These are phyloP conservation scores for Beauveria asiatica DNA, from an alignment of 2,329 filamentous ascomycete species.

Conservation along the genomic window DNA sequence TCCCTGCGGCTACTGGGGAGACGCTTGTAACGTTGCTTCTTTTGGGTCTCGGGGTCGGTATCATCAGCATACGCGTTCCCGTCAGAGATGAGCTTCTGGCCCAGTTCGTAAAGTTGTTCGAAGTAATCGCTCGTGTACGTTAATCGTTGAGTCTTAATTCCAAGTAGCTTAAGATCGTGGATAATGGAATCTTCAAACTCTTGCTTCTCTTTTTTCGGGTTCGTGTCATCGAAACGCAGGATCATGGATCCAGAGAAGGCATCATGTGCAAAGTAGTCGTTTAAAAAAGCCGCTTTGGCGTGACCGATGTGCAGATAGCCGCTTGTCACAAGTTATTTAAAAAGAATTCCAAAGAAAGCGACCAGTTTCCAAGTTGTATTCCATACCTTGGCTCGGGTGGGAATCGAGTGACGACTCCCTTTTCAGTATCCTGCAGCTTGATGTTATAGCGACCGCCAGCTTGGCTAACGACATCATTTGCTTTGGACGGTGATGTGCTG, in stretches of 20 bases:
- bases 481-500: not conserved
- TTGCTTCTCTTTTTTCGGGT: conserved; percentile 84
- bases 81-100: conserved; percentile 73
- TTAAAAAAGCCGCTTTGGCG: conserved; percentile 77
- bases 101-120: conserved; percentile 75
- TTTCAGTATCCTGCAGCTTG: conserved; percentile 65
- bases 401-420: conserved; percentile 78
- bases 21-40: conserved; percentile 79
- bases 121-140: conserved; percentile 96
- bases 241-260: conserved; percentile 78
- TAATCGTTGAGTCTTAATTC: conserved; percentile 70
- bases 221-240: conserved; percentile 86
- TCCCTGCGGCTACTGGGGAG: conserved; percentile 72
- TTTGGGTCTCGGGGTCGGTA: conserved; percentile 78
- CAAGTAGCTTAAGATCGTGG: conserved; percentile 76
- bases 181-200: conserved; percentile 85
- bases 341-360: not conserved
- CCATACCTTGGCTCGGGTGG: conserved; percentile 75
- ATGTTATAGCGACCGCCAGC: conserved; percentile 55
- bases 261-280: conserved; percentile 89
- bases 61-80: conserved; percentile 92
- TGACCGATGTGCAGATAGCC: conserved; percentile 87
- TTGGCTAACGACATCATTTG: not conserved
- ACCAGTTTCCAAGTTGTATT: not conserved
- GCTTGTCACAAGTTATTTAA: conserved; percentile 16